These are phyloP conservation scores for Eutrema heterophyllum DNA, from an alignment of 345 rosid species.

Conservation along the genomic window DNA sequence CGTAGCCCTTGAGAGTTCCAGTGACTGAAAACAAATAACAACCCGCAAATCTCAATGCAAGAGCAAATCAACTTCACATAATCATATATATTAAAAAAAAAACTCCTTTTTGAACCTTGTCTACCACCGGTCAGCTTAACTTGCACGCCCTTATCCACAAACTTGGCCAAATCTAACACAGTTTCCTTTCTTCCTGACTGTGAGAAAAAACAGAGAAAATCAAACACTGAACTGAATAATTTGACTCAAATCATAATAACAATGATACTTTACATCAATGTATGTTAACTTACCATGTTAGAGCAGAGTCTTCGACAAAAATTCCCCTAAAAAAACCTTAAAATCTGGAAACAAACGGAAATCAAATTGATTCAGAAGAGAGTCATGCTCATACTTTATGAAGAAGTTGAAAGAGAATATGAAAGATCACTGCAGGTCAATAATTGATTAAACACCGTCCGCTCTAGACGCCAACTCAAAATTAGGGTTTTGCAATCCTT, in stretches of 20 bases:
- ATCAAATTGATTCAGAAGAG: not conserved
- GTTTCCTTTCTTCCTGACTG: constrained; percentile 98
- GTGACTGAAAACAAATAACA: constrained; percentile 48
- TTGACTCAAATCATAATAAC: not conserved
- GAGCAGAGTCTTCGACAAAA: not conserved
- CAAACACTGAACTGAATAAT: not conserved
- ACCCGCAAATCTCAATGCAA: not conserved
- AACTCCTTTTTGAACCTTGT: constrained; percentile 49
- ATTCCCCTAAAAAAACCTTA: not conserved
- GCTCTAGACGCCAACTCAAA: not conserved
- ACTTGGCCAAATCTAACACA: constrained; percentile 91
- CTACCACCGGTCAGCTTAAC: constrained; percentile 97
- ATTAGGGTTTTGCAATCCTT: not conserved
- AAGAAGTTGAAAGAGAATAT: not conserved
- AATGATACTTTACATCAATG: not conserved
- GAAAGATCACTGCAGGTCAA: not conserved
- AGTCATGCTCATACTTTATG: not conserved
- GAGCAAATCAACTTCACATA: not conserved
- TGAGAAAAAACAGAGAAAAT: not conserved
- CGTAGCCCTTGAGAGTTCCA: constrained; percentile 93
- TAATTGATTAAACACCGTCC: not conserved
- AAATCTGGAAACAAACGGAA: not conserved
- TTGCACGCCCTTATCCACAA: constrained; percentile 97
- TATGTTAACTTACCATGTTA: constrained; percentile 12
- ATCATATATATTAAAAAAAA: not conserved